Percentiles rank a stretch among this genome's conserved stretches.
Conservation (phyloP, 2,329 filamentous ascomycete species). For the Penicillium sp. region DNA sequence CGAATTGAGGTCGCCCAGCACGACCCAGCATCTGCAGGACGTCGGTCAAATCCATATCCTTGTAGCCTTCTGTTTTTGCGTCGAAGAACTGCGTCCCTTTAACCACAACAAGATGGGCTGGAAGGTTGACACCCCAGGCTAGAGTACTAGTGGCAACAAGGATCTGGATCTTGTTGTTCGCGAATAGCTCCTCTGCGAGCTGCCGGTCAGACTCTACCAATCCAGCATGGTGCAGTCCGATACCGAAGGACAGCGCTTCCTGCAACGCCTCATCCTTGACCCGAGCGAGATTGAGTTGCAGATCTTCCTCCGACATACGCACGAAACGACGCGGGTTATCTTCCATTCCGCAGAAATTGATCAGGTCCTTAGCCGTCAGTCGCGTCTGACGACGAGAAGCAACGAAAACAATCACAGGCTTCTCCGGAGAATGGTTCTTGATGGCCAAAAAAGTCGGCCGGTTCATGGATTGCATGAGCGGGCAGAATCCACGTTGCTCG, state of each 20-base stretch:
- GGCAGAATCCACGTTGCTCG: conserved; percentile 92
- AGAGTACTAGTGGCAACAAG: conserved; percentile 94
- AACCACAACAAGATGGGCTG: conserved; percentile 94
- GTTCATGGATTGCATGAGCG: conserved; percentile 99
- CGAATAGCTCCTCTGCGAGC: conserved; percentile 89
- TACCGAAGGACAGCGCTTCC: conserved; percentile 96
- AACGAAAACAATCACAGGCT: conserved; percentile 98
- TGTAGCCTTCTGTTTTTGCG: conserved; percentile 95
- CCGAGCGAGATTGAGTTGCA: conserved; percentile 82
- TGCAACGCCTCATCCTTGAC: conserved; percentile 93
- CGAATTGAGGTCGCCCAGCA: conserved; percentile 94
- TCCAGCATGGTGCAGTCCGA: conserved; percentile 95
- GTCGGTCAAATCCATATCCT: conserved; percentile 98
- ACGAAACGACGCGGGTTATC: conserved; percentile 94
- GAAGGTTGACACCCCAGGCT: conserved; percentile 97
- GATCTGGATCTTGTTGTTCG: conserved; percentile 98
- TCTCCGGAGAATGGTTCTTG: conserved; percentile 93
- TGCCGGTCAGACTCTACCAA: conserved; percentile 93
- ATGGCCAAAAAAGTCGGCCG: conserved; percentile 94
- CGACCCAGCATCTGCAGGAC: conserved; percentile 97
- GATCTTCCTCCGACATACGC: conserved; percentile 90
- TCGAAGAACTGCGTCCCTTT: conserved; percentile 99
- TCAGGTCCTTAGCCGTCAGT: conserved; percentile 91
- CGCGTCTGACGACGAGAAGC: conserved; percentile 93
- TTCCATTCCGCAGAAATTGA: conserved; percentile 98